phyloP scores from a whole-genome alignment of 345 rosid genomes.

The Iberis pinnata region DNA sequence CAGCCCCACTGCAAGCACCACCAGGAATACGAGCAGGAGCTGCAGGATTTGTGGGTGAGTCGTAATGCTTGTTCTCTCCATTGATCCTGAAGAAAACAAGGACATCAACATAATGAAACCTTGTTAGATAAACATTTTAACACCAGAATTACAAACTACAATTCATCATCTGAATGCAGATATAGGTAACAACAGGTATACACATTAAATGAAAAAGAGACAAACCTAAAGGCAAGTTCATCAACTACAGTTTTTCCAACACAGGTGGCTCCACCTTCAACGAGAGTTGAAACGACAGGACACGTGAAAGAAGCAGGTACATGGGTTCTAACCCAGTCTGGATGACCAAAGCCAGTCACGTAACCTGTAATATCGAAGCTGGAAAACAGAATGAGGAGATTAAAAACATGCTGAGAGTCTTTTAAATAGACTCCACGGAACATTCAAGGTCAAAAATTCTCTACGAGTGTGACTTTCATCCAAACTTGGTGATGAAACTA shows the following conservation, averaged over 20 bases:
- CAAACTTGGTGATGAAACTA: too few relatives aligned
- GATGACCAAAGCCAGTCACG: constrained; percentile 91
- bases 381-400: constrained; percentile 15
- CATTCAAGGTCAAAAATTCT: constrained; percentile 3
- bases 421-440: background rate
- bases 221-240: constrained; percentile 74
- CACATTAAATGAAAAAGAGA: constrained; percentile 5
- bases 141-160: background rate
- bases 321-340: constrained; percentile 82
- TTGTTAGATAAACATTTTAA: background rate
- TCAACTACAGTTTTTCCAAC: constrained; percentile 84
- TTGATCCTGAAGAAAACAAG: constrained; percentile 50
- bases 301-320: constrained; percentile 55
- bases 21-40: constrained; percentile 68
- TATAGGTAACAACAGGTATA: background rate
- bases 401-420: background rate
- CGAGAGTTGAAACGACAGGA: constrained; percentile 58
- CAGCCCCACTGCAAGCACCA: constrained; percentile 93
- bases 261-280: constrained; percentile 94
- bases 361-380: constrained; percentile 83
- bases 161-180: background rate
- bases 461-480: too few relatives aligned
- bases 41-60: constrained; percentile 82
- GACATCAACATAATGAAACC: background rate
- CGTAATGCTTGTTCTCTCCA: constrained; percentile 84